phyloP scores from a whole-genome alignment of 805 yeast species.

The Lachancea kluyveri region DNA sequence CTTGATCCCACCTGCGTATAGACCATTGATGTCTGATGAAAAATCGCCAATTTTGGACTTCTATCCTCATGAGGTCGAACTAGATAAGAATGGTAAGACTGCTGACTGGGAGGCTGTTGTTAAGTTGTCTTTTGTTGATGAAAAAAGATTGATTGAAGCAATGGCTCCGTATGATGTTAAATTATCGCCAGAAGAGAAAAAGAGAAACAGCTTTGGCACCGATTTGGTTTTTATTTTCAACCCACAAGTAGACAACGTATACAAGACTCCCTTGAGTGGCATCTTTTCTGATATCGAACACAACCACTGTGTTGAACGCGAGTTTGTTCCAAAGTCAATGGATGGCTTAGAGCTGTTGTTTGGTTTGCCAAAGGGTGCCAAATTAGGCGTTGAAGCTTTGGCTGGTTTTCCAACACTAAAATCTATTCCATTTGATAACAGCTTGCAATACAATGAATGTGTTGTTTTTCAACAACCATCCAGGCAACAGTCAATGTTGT shows the following conservation, averaged over 20 bases:
- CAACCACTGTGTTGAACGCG: constrained; percentile 67
- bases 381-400: constrained; percentile 58
- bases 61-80: constrained; percentile 81
- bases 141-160: constrained; percentile 62
- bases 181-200: constrained; percentile 62
- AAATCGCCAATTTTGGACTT: constrained; percentile 84
- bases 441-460: constrained; percentile 56
- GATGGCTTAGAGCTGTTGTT: constrained; percentile 34
- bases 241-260: constrained; percentile 64
- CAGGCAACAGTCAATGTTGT: constrained; percentile 71
- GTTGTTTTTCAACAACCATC: constrained; percentile 81
- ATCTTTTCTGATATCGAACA: constrained; percentile 72
- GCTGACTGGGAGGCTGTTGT: constrained; percentile 99
- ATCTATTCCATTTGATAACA: constrained; percentile 54
- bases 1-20: constrained; percentile 70
- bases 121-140: constrained; percentile 85
- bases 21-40: constrained; percentile 80
- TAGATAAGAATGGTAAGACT: constrained; percentile 90
- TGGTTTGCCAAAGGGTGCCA: constrained; percentile 63
- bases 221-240: constrained; percentile 66
- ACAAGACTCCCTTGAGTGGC: constrained; percentile 71
- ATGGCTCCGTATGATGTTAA: constrained; percentile 59
- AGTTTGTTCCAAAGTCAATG: constrained; percentile 46
- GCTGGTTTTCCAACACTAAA: constrained; percentile 89
- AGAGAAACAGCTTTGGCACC: constrained; percentile 68